Base-by-base conservation (phyloP, 805 yeast species). In the Saturnispora bothae region DNA sequence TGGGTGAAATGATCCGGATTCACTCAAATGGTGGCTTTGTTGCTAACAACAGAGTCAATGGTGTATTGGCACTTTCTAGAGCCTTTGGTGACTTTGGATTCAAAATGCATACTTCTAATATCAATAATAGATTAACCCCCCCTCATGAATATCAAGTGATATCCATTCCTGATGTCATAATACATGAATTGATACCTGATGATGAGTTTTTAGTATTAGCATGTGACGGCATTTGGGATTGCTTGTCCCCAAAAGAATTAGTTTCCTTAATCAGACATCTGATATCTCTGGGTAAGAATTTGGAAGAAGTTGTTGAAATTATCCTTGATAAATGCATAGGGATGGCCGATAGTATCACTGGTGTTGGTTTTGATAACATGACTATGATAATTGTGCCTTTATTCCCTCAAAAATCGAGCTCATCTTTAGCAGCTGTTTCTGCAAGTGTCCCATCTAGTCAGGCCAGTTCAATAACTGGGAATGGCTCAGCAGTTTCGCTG, bases 211-310 rank as follows among this genome's bases (percentile, higher is more conserved):
- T 82, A 16, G 69, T 82, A 2, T 57, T 82, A 38, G 89, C 85
- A 1, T 82, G 94, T 59, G 94, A 82, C 58, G 94, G 94, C 31
- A 76, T 82, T 33, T 82, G 88, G 89, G 92, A 82, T 55, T 68
- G 75, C 27, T 71, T 69, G 49, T 73, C 71, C 42, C 76, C 78
- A 45, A 66, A 64, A 31, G 72, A 74, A 37, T 51, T 82, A 38
- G 60, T 76, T 2, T 56, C 62, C 17, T 56, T 71, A 26, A 70
- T 82, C 25, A 64, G 84, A 48, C 71, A 72, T 43, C 71, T 76
- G 45, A 56, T 81, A 38, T 62, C 71, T 1, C 48, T 70, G 22
- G 85, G 82, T 2, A 65, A 74, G 57, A 68, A 65, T 41, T 55
- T 80, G 17, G 73, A 76, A 31, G 74, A 71, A 32, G 76, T 80